Percentiles rank a stretch among this genome's conserved stretches.
Conservation (phyloP, 441 rosid species). For the Aleurites moluccanus region DNA sequence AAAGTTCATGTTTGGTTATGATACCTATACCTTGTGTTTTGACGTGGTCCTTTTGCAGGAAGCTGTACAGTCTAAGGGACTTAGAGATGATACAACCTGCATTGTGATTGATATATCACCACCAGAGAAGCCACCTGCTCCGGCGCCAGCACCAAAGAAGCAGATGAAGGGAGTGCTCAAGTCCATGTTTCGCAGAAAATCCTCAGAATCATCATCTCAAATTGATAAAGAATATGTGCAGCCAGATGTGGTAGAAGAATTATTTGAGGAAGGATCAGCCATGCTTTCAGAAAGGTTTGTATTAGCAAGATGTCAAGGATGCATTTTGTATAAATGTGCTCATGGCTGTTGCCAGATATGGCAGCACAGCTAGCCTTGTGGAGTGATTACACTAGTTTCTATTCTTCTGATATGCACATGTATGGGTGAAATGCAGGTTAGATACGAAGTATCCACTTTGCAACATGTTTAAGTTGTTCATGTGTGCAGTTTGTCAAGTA, state of each 20-base stretch:
- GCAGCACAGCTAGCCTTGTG: background rate
- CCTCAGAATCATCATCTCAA: constrained; percentile 71
- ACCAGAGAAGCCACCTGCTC: constrained; percentile 72
- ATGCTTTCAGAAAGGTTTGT: constrained; percentile 94
- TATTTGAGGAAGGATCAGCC: constrained; percentile 95
- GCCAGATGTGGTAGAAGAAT: constrained; percentile 85
- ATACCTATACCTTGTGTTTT: background rate
- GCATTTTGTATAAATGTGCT: background rate
- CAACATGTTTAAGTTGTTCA: constrained; percentile 95
- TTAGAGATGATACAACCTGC: constrained; percentile 98
- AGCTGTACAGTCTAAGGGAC: constrained; percentile 79
- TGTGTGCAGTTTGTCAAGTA: constrained; percentile 96
- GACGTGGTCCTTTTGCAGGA: constrained; percentile 52
- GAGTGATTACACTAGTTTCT: constrained; percentile 5
- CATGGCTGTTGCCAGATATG: background rate
- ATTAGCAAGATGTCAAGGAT: constrained; percentile 25
- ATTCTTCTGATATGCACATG: constrained; percentile 16
- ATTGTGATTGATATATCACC: constrained; percentile 88
- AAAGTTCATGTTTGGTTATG: background rate
- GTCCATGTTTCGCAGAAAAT: constrained; percentile 79
- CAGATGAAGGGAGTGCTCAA: constrained; percentile 79
- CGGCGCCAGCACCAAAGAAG: constrained; percentile 67
- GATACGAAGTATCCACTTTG: constrained; percentile 90
- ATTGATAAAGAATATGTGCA: constrained; percentile 58
- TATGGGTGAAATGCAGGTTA: constrained; percentile 62